phyloP scores from a whole-genome alignment of 139 green algal species.

The Diplosphaera chodatii region DNA sequence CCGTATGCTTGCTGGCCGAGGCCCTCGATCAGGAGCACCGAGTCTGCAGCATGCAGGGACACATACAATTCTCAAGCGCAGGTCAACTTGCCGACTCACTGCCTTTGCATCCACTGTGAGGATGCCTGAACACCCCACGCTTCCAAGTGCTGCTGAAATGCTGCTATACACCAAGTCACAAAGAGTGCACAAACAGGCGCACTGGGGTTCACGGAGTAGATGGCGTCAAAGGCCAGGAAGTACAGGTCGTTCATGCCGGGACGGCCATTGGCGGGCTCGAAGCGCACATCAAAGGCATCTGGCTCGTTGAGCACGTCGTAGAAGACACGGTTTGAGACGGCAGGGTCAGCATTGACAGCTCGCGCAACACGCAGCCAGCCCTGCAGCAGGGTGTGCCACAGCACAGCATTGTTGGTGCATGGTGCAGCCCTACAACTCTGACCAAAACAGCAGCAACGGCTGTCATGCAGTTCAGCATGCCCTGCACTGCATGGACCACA shows the following conservation, averaged over 20 bases:
- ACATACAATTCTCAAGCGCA: no score
- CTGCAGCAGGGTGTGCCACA: slow-evolving; percentile 10
- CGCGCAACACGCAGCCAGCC: slow-evolving; percentile 9
- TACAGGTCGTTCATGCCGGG: slow-evolving; percentile 23
- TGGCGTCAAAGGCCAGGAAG: slow-evolving; percentile 33
- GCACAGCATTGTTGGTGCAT: no score
- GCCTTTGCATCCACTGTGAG: no score
- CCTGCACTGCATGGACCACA: no score
- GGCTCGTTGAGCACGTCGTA: slow-evolving; percentile 12
- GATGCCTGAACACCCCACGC: no score
- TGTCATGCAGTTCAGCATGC: no score
- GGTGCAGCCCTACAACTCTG: no score
- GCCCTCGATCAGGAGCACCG: slow-evolving; percentile 26
- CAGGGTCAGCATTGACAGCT: slow-evolving; percentile 4
- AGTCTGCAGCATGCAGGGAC: neutral
- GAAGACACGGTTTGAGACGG: neutral
- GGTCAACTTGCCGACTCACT: no score
- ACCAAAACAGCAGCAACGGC: no score
- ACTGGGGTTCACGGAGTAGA: slow-evolving; percentile 21
- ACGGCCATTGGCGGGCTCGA: neutral
- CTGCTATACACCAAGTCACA: no score
- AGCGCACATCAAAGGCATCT: slow-evolving; percentile 14
- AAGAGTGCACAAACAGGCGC: neutral
- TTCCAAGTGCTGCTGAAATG: no score
- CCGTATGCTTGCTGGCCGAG: neutral